Base-by-base conservation (phyloP, 1,284 basidiomycete genomes). In the Mrakiaceae sp. region DNA sequence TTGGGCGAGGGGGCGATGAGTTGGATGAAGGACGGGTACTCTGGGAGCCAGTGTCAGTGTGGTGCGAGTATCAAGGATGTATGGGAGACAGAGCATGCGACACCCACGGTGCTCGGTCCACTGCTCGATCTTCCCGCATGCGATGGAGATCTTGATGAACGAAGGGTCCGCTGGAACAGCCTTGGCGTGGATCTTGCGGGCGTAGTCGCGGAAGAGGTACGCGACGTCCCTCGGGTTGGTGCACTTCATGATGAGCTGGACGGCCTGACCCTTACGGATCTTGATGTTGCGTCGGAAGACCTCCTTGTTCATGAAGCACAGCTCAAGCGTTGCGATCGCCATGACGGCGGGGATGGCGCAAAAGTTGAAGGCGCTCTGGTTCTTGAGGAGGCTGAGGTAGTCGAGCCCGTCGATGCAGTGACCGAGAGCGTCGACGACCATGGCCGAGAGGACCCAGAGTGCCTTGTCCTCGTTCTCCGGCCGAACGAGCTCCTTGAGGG, bases 281-380 rank as follows among this genome's bases (percentile, higher is more conserved):
- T 98, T 98, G 75, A 98, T 87, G 72, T 97, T 96, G 71, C 83
- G 78, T 71, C 88, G 82, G 76, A 97, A 85, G 79, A 98, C 88
- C n/a, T 81, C 79, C 2, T 84, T 83, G 78, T 98, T 98, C 88
- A 90, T 90, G 78, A 94, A 96, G 77, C 93, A 95, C 62, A 88
- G 75, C 59, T 88, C 84, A 42, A 98, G 80, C 6, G 94, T 98
- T 5, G 96, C 94, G 70, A 98, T 88, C 0, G 95, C 93, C 95
- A 98, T 98, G 39, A 87, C 84, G 47, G 89, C 90, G 9, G 95
- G 95, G 67, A 98, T 91, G 3, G 95, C 92, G 71, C 90, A 93
- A 78, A 98, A 98, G 77, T 91, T 91, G 81, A 98, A 98, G 43
- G 97, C 84, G 66, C 82, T 87, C 78, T 98, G 95, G 76, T 90